Base-by-base conservation (phyloP, 805 yeast species). In the Barnettozyma wickerhamii region DNA sequence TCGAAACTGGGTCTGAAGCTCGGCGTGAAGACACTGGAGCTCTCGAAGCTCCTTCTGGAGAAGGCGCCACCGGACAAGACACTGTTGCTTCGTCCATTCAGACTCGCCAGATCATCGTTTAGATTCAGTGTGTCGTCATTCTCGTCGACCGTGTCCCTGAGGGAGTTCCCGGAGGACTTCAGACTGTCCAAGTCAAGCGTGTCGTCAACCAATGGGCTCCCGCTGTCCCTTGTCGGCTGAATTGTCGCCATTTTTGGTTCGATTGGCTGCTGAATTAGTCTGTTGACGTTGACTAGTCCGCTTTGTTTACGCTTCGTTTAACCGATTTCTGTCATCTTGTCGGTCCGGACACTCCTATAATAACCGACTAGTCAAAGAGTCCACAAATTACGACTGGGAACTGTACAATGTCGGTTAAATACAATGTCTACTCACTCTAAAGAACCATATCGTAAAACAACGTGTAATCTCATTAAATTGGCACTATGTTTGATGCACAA, bases 81-180 rank as follows among this genome's bases (percentile, higher is more conserved):
- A 14, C 46, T 38, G 7, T 48, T 47, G 23, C 51, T 47, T 23
- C 46, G 37, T 17, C 54, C 47, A 18, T 49, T 45, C 15, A 50
- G 41, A 36, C 65, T 62, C 7, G 52, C 52, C 23, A 65, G 41
- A 44, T 64, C 69, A 40, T 63, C 67, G 41, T 64, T 65, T 23
- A 64, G 44, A 15, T 49, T 51, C 14, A 52, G 39, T 4, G 50
- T 42, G 30, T 49, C 50, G 24, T 46, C 52, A 15, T 21, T 44
- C 42, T 30, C 38, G 15, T 29, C 37, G 20, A 19, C 23, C 4
- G 32, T 15, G 10, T 45, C 42, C 20, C 34, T 40, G n/a, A 46
- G 37, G 4, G 49, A 42, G 6, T 52, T 41, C n/a, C 39, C 41
- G 10, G 43, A 37, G 7, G 52, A 41, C 23, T 40, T 44, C 10